Evolutionary conservation across 345 rosid species (phyloP), one percentile per base, ranked within the genome.

Genomic region (Carallia brachiata): DNA sequence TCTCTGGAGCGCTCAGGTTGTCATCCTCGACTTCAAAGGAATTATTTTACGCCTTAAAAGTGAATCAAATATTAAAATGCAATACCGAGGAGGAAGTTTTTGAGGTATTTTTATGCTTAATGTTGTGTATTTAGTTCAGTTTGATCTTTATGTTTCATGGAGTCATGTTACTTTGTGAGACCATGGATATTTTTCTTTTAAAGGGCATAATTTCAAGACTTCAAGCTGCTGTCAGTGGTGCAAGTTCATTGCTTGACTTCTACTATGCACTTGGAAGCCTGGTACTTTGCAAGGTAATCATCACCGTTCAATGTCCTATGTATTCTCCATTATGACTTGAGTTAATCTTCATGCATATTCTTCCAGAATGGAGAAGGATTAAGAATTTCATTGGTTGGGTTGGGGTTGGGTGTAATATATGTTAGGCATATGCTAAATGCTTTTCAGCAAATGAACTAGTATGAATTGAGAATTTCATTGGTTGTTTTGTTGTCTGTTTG

Each of bases 271-370:
- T 92, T 10, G 83, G 90, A 74, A 85, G 95, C 55, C 77, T 92
- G 87, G 78, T 73, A 62, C 87, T 90, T 71, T 78, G 88, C 75
- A 90, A 90, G 98, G 99, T 92, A 84, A 87, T 70, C 8, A 73
- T 48, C 8, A 27, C 47, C 3, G 30, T 69, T 52, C 37, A 12
- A 23, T 62, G 27, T 57, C 30, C 19, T 13, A 23, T 2, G 50
- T 31, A 61, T 6, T 59, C 47, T 40, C 16, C 3, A 4, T 12
- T 44, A 44, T 69, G 55, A 30, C n/a, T 60, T 56, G 7, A n/a
- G 40, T 39, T 39, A 1, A 18, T 7, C 32, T 30, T 23, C 62
- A 27, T 17, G 17, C 7, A 7, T 40, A 27, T 32, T 4, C 6
- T 56, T 27, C 16, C 16, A 56, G 1, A 1, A 23, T 60, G 19